Conservation (phyloP, 495 filamentous ascomycete genomes). For the Xylaria castorea region DNA sequence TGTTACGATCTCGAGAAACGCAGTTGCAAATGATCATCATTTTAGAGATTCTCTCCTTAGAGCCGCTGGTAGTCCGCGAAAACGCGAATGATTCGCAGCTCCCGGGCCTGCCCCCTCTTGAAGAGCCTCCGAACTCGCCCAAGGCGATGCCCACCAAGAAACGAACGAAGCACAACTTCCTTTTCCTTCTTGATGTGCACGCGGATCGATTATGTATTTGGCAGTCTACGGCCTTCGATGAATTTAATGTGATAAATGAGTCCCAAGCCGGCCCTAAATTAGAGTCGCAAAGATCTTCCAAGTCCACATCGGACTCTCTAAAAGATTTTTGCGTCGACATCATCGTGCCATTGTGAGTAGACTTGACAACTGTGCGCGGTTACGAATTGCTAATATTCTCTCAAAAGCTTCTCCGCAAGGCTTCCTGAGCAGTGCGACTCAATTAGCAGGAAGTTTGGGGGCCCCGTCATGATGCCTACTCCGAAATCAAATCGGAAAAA, state of each 20-base stretch:
- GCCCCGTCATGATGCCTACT: conserved; percentile 70
- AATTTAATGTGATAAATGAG: conserved; percentile 60
- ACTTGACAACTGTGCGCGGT: not conserved
- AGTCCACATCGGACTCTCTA: conserved; percentile 44
- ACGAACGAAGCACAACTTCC: conserved; percentile 50
- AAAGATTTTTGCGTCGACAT: conserved; percentile 89
- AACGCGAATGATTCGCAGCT: conserved; percentile 49
- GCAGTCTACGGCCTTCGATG: conserved; percentile 78
- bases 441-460: conserved; percentile 87
- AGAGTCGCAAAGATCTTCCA: conserved; percentile 40
- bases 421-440: conserved; percentile 79
- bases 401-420: conserved; percentile 74
- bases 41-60: conserved; percentile 83
- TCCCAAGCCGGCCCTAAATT: conserved; percentile 43
- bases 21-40: conserved; percentile 91
- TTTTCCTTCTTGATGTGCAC: conserved; percentile 77
- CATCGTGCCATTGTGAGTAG: conserved; percentile 83
- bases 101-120: conserved; percentile 41
- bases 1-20: conserved; percentile 77
- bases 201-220: conserved; percentile 94
- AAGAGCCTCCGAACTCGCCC: conserved; percentile 28
- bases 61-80: conserved; percentile 53
- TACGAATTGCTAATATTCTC: conserved; percentile 29
- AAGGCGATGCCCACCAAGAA: conserved; percentile 43
- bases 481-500: conserved; percentile 58